These are phyloP conservation scores for Saccharomycopsis amapae DNA, from an alignment of 805 yeast species.

Conservation along the genomic window DNA sequence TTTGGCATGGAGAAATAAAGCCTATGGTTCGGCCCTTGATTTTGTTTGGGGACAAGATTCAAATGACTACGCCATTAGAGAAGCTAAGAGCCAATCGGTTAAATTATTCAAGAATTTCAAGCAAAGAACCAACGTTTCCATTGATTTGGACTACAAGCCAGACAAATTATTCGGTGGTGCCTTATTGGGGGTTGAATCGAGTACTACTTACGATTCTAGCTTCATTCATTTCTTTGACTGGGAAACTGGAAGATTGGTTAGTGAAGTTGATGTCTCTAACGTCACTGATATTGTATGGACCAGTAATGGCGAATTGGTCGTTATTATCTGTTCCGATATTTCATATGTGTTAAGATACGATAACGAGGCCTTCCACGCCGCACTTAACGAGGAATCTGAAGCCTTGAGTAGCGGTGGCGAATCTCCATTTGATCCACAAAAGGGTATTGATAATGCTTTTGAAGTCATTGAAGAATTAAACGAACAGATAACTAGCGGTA, in stretches of 20 bases:
- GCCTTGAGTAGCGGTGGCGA: slow-evolving; percentile 61
- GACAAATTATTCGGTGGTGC: slow-evolving; percentile 85
- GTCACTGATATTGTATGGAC: slow-evolving; percentile 78
- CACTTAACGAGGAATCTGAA: slow-evolving; percentile 37
- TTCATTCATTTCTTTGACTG: slow-evolving; percentile 89
- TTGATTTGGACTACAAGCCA: slow-evolving; percentile 63
- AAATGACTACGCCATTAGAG: slow-evolving; percentile 77
- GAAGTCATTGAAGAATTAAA: slow-evolving; percentile 76
- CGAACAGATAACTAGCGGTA: slow-evolving; percentile 80
- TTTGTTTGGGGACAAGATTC: slow-evolving; percentile 95
- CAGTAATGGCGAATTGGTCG: slow-evolving; percentile 83
- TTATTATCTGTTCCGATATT: slow-evolving; percentile 62
- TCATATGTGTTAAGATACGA: slow-evolving; percentile 74
- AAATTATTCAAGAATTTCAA: slow-evolving; percentile 79
- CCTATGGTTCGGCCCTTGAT: slow-evolving; percentile 83
- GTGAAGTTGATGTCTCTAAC: slow-evolving; percentile 85
- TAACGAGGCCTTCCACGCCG: slow-evolving; percentile 54
- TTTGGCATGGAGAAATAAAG: slow-evolving; percentile 94
- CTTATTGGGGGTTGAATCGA: slow-evolving; percentile 72
- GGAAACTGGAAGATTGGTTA: slow-evolving; percentile 78
- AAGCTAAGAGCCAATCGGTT: slow-evolving; percentile 50
- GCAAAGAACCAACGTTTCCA: slow-evolving; percentile 55
- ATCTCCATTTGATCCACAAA: slow-evolving; percentile 37
- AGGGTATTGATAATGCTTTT: slow-evolving; percentile 83
- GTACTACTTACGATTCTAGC: slow-evolving; percentile 39